Evolutionary conservation across 768 basidiomycete genomes (phyloP), one percentile per base, ranked within the genome.

Genomic region (Suillus paluster): DNA sequence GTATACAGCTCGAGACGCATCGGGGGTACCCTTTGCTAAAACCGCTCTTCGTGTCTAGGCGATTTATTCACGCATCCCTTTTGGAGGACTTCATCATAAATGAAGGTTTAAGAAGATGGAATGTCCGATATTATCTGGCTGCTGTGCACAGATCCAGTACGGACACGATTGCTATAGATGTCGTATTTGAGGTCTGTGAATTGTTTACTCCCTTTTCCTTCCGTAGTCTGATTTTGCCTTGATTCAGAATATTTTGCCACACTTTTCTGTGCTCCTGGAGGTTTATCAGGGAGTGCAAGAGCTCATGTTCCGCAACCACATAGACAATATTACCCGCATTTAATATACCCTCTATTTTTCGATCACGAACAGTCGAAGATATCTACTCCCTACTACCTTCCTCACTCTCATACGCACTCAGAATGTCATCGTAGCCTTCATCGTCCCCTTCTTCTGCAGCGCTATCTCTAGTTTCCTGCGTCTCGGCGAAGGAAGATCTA

Each of bases 391-490:
- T 70, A 39, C 71, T 70, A 34, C 79, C 80, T 57, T 87, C 88
- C 69, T 91, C 90, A 68, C 91, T 91, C 76, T 92, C 91, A 68
- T 93, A 93, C 21, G 91, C 91, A 70, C 88, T 91, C 62, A 93
- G 73, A 59, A 93, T 70, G 14, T 92, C 91, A 66, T 88, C 90
- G 59, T 91, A 92, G 4, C 89, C 85, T 58, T 83, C 81, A 66
- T 92, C 91, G 62, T 92, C 91, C 5, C 91, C 90, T 62, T 92
- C 90, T 58, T 89, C 88, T 0, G 88, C 90, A 23, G 81, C 84
- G 69, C 88, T 91, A 39, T 88, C 86, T 42, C 84, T 79, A 49
- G 74, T 69, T 58, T 73, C 71, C 66, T 25, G 69, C 70, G 27
- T 78, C 75, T 68, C 79, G 30, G 81, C 82, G 10, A 71, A 75